Percentiles rank a stretch among this genome's conserved stretches.
These are phyloP conservation scores for Candida takata DNA, from an alignment of 805 yeast species.

Conservation along the genomic window DNA sequence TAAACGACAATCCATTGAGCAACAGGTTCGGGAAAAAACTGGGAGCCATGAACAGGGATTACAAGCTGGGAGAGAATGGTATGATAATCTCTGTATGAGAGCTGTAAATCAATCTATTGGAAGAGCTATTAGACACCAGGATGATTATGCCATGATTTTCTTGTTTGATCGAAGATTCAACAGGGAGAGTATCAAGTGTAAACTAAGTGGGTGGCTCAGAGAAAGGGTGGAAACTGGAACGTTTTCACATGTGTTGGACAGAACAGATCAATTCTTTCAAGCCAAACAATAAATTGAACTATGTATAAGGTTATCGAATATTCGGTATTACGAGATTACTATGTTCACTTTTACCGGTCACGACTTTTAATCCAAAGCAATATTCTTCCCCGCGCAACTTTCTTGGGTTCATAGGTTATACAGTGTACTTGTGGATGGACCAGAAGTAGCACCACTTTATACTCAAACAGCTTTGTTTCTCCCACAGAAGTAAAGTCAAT, in stretches of 20 bases:
- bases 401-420: no score
- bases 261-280: conserved; percentile 21
- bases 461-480: no score
- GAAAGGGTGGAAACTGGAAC: conserved; percentile 28
- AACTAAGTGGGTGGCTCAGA: conserved; percentile 71
- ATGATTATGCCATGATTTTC: conserved; percentile 73
- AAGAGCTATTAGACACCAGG: conserved; percentile 77
- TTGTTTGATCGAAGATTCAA: conserved; percentile 62
- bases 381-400: no score
- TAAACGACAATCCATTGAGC: conserved; percentile 57
- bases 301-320: no score
- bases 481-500: no score
- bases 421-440: no score
- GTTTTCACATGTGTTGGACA: conserved; percentile 14
- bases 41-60: conserved; percentile 39
- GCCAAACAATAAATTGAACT: no score
- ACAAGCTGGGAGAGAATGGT: conserved; percentile 45
- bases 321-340: no score
- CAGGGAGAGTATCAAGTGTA: conserved; percentile 38
- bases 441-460: no score
- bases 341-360: no score
- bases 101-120: conserved; percentile 92
- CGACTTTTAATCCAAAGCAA: no score
- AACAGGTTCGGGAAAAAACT: conserved; percentile 40
- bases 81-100: conserved; percentile 83